These are phyloP conservation scores for Rhazya stricta DNA, from an alignment of 257 asterid genomes.

Conservation along the genomic window DNA sequence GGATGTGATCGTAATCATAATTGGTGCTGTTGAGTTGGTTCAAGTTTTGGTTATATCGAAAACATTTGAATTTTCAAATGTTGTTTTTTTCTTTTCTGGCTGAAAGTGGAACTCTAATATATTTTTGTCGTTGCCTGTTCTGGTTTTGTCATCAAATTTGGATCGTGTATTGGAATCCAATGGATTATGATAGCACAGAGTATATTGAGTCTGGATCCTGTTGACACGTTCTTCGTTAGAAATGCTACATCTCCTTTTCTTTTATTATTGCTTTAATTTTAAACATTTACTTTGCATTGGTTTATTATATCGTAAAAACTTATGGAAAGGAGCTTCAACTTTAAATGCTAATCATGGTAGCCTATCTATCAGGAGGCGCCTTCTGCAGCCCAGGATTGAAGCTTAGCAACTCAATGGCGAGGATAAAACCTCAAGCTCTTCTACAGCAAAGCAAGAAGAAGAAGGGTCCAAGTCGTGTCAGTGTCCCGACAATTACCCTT, in stretches of 20 bases:
- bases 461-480: slow-evolving; percentile 36
- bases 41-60: too few species aligned
- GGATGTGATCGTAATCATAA: not conserved
- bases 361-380: not conserved
- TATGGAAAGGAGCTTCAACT: not conserved
- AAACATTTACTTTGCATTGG: not conserved
- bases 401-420: slow-evolving; percentile 28
- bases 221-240: not conserved
- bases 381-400: slow-evolving; percentile 5
- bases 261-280: not conserved
- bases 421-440: slow-evolving; percentile 55
- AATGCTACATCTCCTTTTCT: not conserved
- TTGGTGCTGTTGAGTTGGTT: not conserved
- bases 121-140: not conserved
- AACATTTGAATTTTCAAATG: not conserved
- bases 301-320: not conserved
- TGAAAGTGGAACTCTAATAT: not conserved
- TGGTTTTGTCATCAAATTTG: not conserved
- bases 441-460: slow-evolving; percentile 53
- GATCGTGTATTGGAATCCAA: not conserved
- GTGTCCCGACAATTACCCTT: slow-evolving; percentile 31
- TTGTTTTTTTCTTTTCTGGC: not conserved
- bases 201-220: not conserved
- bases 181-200: not conserved
- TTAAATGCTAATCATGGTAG: not conserved